These are phyloP conservation scores for Tephrocybe sp. DNA, from an alignment of 768 basidiomycete species.

Conservation along the genomic window DNA sequence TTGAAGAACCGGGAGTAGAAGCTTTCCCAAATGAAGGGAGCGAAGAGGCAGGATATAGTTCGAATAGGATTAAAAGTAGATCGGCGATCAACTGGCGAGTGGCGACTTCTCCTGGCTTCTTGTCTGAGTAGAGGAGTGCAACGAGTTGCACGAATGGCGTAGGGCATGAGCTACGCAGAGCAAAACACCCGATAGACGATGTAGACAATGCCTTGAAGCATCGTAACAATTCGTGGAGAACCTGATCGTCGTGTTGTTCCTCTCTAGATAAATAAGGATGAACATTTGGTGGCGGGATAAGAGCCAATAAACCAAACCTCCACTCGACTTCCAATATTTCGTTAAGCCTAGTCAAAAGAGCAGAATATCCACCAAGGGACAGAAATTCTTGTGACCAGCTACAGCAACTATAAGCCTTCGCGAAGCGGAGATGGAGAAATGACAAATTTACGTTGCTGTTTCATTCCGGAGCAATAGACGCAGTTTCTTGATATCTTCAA, in stretches of 20 bases:
- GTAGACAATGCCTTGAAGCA: slow-evolving; percentile 95
- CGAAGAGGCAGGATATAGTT: slow-evolving; percentile 75
- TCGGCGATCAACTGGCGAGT: slow-evolving; percentile 91
- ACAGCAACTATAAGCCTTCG: not conserved
- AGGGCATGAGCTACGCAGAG: slow-evolving; percentile 85
- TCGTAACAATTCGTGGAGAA: slow-evolving; percentile 86
- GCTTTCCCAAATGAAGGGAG: slow-evolving; percentile 49
- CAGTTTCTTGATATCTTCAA: slow-evolving; percentile 85
- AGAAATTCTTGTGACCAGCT: slow-evolving; percentile 93
- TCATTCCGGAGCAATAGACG: slow-evolving; percentile 87
- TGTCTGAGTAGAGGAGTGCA: slow-evolving; percentile 89
- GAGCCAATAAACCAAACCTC: slow-evolving; percentile 57
- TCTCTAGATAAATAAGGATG: slow-evolving; percentile 54
- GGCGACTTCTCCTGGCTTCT: slow-evolving; percentile 93
- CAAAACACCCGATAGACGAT: slow-evolving; percentile 83
- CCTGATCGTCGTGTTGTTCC: slow-evolving; percentile 96
- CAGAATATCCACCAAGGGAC: slow-evolving; percentile 78
- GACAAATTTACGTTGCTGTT: slow-evolving; percentile 62
- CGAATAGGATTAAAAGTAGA: slow-evolving; percentile 81
- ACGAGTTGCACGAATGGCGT: slow-evolving; percentile 85
- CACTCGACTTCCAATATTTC: slow-evolving; percentile 95
- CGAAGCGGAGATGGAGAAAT: not conserved
- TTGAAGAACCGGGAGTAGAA: slow-evolving; percentile 20
- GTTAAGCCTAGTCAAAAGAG: slow-evolving; percentile 78
- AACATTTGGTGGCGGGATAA: not conserved